Evolutionary conservation across 495 filamentous ascomycete species (phyloP).

Genomic region (Cenococcum geophilum): DNA sequence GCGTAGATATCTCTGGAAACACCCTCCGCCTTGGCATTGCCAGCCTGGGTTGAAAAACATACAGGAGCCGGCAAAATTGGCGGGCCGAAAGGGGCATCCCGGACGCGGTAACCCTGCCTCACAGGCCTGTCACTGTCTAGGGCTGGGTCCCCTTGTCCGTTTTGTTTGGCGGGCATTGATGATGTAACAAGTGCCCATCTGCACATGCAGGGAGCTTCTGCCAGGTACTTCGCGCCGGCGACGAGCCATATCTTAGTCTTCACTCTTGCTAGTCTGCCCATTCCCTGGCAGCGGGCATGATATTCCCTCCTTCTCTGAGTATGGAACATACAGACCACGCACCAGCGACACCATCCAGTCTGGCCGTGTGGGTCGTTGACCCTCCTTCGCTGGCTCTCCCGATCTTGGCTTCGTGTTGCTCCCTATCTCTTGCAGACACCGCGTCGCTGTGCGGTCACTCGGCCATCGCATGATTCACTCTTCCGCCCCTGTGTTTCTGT

Average conservation of each 20-base stretch:
- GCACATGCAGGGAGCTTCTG: not conserved
- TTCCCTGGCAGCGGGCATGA: not conserved
- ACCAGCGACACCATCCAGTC: not conserved
- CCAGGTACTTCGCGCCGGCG: not conserved
- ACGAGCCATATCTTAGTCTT: not conserved
- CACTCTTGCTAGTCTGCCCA: not conserved
- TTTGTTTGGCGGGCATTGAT: not conserved
- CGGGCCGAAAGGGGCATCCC: not conserved
- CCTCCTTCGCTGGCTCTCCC: slow-evolving; percentile 8
- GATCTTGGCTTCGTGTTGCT: slow-evolving; percentile 1
- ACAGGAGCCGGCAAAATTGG: not conserved
- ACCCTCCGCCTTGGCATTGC: not conserved
- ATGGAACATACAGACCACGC: not conserved
- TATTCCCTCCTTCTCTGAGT: not conserved
- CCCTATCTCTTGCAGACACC: not conserved
- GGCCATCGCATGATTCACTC: not conserved
- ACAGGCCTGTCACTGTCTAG: too few relatives aligned
- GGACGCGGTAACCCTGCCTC: too few relatives aligned
- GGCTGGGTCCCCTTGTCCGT: not conserved
- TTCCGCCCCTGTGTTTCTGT: not conserved
- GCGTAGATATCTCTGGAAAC: too few relatives aligned
- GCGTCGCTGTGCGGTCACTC: not conserved
- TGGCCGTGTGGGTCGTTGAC: not conserved
- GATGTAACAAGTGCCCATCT: not conserved
- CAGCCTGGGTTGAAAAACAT: not conserved